phyloP scores from a whole-genome alignment of 495 filamentous ascomycete species.

The Letharia lupina region DNA sequence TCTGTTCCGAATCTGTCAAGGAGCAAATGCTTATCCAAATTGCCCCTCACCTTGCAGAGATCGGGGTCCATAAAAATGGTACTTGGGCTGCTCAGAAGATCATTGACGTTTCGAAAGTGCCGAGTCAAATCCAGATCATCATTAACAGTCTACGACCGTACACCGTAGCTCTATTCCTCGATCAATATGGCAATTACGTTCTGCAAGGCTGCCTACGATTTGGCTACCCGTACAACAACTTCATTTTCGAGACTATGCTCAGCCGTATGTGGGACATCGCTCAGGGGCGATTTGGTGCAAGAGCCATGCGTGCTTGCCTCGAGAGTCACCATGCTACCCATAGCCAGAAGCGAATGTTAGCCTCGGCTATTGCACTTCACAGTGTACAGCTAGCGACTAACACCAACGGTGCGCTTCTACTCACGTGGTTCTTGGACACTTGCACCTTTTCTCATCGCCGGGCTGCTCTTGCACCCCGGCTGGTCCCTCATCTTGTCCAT shows the following conservation, averaged over 20 bases:
- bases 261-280: conserved; percentile 89
- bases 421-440: conserved; percentile 98
- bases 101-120: conserved; percentile 85
- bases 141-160: conserved; percentile 76
- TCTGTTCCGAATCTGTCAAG: conserved; percentile 81
- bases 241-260: conserved; percentile 96
- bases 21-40: conserved; percentile 87
- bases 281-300: conserved; percentile 87
- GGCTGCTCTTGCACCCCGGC: conserved; percentile 82
- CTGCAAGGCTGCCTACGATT: conserved; percentile 93
- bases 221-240: conserved; percentile 78
- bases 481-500: conserved; percentile 93
- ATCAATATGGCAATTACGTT: conserved; percentile 98
- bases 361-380: conserved; percentile 88
- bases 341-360: conserved; percentile 91
- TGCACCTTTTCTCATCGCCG: conserved; percentile 91
- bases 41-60: conserved; percentile 85
- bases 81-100: conserved; percentile 99
- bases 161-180: conserved; percentile 82
- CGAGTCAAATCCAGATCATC: conserved; percentile 74
- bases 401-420: conserved; percentile 83
- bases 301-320: conserved; percentile 93
- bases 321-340: conserved; percentile 94
- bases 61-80: conserved; percentile 97
- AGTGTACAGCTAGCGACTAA: conserved; percentile 96